Conservation (phyloP, 2,329 filamentous ascomycete species). For the Cryphonectria japonica region DNA sequence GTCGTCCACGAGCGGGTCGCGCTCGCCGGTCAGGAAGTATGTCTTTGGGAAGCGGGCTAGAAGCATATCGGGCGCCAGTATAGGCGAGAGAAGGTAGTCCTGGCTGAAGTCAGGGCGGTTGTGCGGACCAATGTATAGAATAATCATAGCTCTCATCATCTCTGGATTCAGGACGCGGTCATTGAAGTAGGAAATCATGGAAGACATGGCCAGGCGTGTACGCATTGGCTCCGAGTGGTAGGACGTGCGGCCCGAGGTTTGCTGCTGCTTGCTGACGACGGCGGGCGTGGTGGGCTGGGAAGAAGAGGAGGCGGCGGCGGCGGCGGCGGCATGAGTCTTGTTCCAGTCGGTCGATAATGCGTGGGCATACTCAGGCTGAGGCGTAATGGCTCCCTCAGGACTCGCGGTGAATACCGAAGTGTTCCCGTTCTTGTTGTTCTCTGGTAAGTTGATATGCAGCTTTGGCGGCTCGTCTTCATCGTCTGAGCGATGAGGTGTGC, state of each 20-base stretch:
- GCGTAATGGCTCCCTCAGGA: slow-evolving; percentile 37
- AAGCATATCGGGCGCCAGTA: slow-evolving; percentile 83
- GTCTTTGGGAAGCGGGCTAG: slow-evolving; percentile 90
- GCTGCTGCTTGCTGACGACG: slow-evolving; percentile 27
- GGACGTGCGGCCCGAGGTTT: slow-evolving; percentile 40
- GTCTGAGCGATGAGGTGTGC: slow-evolving; percentile 80
- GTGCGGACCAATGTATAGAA: slow-evolving; percentile 92
- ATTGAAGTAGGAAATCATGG: slow-evolving; percentile 98
- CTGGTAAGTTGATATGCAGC: slow-evolving; percentile 25
- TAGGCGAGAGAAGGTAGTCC: slow-evolving; percentile 87
- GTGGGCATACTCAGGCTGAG: slow-evolving; percentile 57
- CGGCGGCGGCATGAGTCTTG: slow-evolving; percentile 26
- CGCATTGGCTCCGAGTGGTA: slow-evolving; percentile 64
- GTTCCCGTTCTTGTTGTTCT: slow-evolving; percentile 28
- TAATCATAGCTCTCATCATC: slow-evolving; percentile 99
- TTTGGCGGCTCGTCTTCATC: slow-evolving; percentile 63
- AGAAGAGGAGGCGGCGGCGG: slow-evolving; percentile 12
- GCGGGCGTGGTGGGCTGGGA: slow-evolving; percentile 31
- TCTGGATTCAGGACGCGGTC: slow-evolving; percentile 93
- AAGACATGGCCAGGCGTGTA: slow-evolving; percentile 90
- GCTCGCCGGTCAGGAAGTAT: slow-evolving; percentile 91
- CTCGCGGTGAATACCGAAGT: slow-evolving; percentile 27
- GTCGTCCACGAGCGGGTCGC: slow-evolving; percentile 93
- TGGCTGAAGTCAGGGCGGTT: slow-evolving; percentile 90
- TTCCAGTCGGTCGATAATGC: slow-evolving; percentile 46